A percentile compares a stretch with the other conserved stretches of the same genome.
phyloP scores from a whole-genome alignment of 1,284 basidiomycete species.

The Leccinum pachyderme region DNA sequence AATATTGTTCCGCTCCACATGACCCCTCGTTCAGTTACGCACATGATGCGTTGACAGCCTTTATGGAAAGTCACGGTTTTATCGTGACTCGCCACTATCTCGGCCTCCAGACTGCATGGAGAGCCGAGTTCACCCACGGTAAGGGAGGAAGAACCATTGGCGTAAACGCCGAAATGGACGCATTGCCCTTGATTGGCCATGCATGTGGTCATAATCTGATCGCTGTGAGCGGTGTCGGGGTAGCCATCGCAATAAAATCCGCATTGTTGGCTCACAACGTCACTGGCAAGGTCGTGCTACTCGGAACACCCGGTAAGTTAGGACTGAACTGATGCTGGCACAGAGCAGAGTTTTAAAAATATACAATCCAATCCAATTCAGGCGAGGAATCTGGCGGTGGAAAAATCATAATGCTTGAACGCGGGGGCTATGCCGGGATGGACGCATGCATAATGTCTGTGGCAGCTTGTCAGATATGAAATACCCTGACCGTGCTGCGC shows the following conservation, averaged over 20 bases:
- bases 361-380: constrained; percentile 13
- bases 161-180: constrained; percentile 70
- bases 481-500: constrained; percentile 12
- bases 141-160: constrained; percentile 63
- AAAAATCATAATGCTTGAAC: constrained; percentile 70
- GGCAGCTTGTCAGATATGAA: constrained; percentile 5
- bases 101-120: constrained; percentile 75
- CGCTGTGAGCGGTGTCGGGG: constrained; percentile 76
- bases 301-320: constrained; percentile 77
- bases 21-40: constrained; percentile 44
- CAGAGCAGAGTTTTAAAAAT: constrained; percentile 10
- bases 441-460: constrained; percentile 74
- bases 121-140: constrained; percentile 64
- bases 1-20: neutral
- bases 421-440: constrained; percentile 75
- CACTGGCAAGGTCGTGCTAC: constrained; percentile 70
- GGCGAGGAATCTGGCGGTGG: constrained; percentile 83
- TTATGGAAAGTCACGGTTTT: constrained; percentile 62
- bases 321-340: neutral
- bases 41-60: constrained; percentile 53
- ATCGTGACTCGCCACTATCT: constrained; percentile 59
- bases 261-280: constrained; percentile 65
- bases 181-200: constrained; percentile 64
- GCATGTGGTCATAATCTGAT: constrained; percentile 89
- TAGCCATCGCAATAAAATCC: constrained; percentile 69